These are phyloP conservation scores for Suillus subluteus DNA, from an alignment of 768 basidiomycete genomes.

Conservation along the genomic window DNA sequence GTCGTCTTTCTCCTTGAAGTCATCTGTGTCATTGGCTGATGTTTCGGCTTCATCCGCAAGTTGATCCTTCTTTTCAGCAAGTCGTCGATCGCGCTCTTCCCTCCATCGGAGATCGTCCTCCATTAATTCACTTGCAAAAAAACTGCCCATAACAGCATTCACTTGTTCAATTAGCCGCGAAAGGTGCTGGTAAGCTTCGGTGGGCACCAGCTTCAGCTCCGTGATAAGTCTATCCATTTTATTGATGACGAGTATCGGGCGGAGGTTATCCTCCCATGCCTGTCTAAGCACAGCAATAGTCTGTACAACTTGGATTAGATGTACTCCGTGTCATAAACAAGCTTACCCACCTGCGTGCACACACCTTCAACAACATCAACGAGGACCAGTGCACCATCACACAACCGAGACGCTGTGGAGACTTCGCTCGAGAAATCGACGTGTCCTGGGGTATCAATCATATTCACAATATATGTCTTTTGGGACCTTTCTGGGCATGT, in stretches of 20 bases:
- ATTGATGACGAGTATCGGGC: conserved; percentile 94
- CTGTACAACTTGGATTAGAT: conserved; percentile 41
- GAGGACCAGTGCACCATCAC: conserved; percentile 93
- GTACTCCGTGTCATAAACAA: background rate
- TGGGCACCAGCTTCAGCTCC: conserved; percentile 87
- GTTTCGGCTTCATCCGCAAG: conserved; percentile 69
- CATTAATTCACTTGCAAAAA: conserved; percentile 95
- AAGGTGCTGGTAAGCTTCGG: conserved; percentile 95
- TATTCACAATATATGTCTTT: conserved; percentile 84
- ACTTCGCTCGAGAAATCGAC: conserved; percentile 99
- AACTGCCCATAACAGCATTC: conserved; percentile 96
- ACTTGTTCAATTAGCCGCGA: conserved; percentile 92
- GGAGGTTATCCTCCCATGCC: conserved; percentile 88
- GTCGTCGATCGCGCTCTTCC: conserved; percentile 85
- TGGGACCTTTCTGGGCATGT: conserved; percentile 53
- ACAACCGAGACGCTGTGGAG: conserved; percentile 89
- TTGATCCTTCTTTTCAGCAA: conserved; percentile 74
- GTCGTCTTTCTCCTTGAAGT: conserved; percentile 95
- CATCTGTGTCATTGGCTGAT: conserved; percentile 57
- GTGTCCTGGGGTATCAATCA: conserved; percentile 99
- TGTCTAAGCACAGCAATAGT: conserved; percentile 95
- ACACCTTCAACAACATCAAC: conserved; percentile 99
- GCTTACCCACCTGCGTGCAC: conserved; percentile 86
- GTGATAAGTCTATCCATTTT: conserved; percentile 94
- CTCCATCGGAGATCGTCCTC: conserved; percentile 94